Evolutionary conservation across 306 rosid species (phyloP).

Genomic region (Prunus davidiana): DNA sequence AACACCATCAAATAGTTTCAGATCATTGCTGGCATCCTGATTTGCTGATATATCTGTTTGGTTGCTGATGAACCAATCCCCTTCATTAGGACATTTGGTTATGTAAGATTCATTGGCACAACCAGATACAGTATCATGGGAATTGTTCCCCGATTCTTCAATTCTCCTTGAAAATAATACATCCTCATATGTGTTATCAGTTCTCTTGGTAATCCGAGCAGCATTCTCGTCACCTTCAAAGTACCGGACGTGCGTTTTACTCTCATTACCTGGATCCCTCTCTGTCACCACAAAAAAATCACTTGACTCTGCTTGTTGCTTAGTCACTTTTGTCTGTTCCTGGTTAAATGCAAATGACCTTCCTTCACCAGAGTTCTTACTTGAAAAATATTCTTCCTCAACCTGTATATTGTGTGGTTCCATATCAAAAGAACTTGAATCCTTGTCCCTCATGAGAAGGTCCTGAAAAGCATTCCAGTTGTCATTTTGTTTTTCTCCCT

Average conservation of each 20-base stretch:
- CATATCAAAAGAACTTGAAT: constrained; percentile 31
- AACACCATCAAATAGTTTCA: constrained; percentile 46
- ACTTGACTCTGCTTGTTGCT: constrained; percentile 45
- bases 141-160: constrained; percentile 42
- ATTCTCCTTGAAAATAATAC: constrained; percentile 50
- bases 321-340: constrained; percentile 37
- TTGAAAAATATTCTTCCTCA: constrained; percentile 44
- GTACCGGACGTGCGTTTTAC: constrained; percentile 29
- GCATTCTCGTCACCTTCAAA: constrained; percentile 51
- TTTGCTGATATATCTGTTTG: constrained; percentile 38
- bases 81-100: constrained; percentile 51
- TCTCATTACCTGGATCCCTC: constrained; percentile 35
- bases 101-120: constrained; percentile 35
- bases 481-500: constrained; percentile 44
- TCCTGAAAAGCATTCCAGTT: constrained; percentile 91
- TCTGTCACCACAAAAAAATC: constrained; percentile 63
- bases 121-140: constrained; percentile 33
- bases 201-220: constrained; percentile 41
- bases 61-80: constrained; percentile 65
- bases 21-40: constrained; percentile 36
- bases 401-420: constrained; percentile 35
- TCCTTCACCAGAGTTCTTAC: constrained; percentile 40
- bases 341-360: constrained; percentile 35
- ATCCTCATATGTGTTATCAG: constrained; percentile 44
- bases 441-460: constrained; percentile 79